These are phyloP conservation scores for Xylogone sp. DNA, from an alignment of 2,329 filamentous ascomycete genomes.

Conservation along the genomic window DNA sequence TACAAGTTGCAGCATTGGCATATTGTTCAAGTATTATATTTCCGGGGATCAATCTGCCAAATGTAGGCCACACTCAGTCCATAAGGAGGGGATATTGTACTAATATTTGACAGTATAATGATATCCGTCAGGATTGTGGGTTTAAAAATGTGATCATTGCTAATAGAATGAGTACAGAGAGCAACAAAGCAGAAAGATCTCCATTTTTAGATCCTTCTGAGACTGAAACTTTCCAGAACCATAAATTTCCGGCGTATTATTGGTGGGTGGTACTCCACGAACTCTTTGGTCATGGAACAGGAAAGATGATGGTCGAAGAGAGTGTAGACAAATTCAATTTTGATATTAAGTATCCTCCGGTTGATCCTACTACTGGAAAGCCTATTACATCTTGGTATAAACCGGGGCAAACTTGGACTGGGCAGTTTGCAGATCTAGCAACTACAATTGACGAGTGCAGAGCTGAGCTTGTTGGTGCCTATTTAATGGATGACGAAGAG, in stretches of 20 bases:
- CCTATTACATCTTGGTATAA: constrained; percentile 56
- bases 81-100: too few relatives aligned
- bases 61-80: constrained; percentile 25
- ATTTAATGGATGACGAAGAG: constrained; percentile 39
- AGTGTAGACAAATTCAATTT: constrained; percentile 56
- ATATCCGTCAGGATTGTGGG: constrained; percentile 32
- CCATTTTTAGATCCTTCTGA: constrained; percentile 61
- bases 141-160: constrained; percentile 64
- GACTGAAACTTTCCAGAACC: constrained; percentile 55
- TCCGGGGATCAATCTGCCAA: constrained; percentile 40
- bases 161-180: constrained; percentile 50
- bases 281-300: constrained; percentile 61
- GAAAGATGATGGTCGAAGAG: constrained; percentile 56
- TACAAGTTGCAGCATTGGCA: constrained; percentile 32
- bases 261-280: constrained; percentile 71
- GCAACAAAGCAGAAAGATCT: constrained; percentile 27
- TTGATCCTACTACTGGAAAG: constrained; percentile 50
- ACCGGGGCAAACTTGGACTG: constrained; percentile 60
- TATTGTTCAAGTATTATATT: constrained; percentile 41
- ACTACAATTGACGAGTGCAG: constrained; percentile 57
- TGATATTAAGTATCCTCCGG: constrained; percentile 50
- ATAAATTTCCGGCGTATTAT: constrained; percentile 64
- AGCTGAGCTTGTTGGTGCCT: constrained; percentile 38
- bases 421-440: constrained; percentile 55
- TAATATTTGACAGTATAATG: constrained; percentile 4